Base-by-base conservation (phyloP, 2,329 filamentous ascomycete genomes). In the Westerdykella sp. region DNA sequence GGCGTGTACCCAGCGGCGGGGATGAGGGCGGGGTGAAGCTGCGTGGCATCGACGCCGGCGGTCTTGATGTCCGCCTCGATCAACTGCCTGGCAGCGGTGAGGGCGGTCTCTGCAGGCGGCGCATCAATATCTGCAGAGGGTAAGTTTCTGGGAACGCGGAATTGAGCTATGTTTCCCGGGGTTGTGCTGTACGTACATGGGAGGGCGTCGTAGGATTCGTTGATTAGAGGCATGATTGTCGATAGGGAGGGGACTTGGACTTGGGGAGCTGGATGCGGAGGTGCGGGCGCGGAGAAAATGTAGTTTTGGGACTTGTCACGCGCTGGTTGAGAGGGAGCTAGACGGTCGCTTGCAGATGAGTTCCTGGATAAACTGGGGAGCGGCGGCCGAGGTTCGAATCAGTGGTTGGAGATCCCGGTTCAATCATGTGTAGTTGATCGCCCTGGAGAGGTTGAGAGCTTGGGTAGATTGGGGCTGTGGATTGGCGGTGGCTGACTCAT, bases 121-220 rank as follows among this genome's bases (percentile, higher is more conserved):
- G 74, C 60, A 70, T 98, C 91, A 66, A 97, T 84, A 70, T 95
- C 88, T 94, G 66, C 23, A 51, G 39, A 30, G 13, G 39, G 56
- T 62, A 58, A 55, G 46, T 38, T 16, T 37, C 43, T 38, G 43
- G 25, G 18, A 31, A 39, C 39, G 25, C 23, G 15, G 28, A 6
- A 21, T 31, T 53, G 34, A 41, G 40, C 22, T 45, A 41, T 52
- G 56, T 38, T n/a, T 16, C 25, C 25, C 25, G 14, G 23, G 18
- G 25, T 22, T n/a, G 25, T 6, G 25, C 25, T 28, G 25, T 28
- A 58, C 79, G 53, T 78, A 89, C 86, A 91, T 39, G 87, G 86
- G 16, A 94, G 80, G 16, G 85, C 87, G 63, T 93, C 86, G 69
- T 89, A 84, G 48, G 83, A 77, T 63, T 80, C 78, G 50, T 78